phyloP scores from a whole-genome alignment of 768 basidiomycete species.

The Asterophora lycoperdoides region DNA sequence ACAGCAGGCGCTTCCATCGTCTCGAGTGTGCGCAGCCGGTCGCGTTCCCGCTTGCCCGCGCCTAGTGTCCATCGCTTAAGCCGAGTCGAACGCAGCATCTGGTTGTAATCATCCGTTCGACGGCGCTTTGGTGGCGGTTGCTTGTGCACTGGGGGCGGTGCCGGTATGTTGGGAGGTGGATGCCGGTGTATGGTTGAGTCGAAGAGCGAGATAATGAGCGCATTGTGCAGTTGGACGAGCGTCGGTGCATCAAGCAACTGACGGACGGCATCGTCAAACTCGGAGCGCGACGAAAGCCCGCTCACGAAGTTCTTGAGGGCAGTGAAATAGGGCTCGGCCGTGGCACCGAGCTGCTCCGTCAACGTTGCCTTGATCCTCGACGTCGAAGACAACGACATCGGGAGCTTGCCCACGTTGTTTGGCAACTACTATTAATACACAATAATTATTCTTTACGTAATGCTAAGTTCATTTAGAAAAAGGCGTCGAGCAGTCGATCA shows the following conservation, averaged over 20 bases:
- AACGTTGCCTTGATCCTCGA: slow-evolving; percentile 70
- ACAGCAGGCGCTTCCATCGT: slow-evolving; percentile 37
- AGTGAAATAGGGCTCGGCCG: slow-evolving; percentile 57
- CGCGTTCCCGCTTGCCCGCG: slow-evolving; percentile 70
- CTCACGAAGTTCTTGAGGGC: slow-evolving; percentile 64
- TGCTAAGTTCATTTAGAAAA: slow-evolving; percentile 14
- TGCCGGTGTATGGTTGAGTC: slow-evolving; percentile 54
- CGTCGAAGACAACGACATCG: slow-evolving; percentile 75
- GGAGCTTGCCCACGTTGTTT: slow-evolving; percentile 9
- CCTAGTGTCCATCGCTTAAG: slow-evolving; percentile 75
- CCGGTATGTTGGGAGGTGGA: slow-evolving; percentile 14
- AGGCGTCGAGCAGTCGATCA: slow-evolving; percentile 22
- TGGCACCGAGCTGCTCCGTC: slow-evolving; percentile 53
- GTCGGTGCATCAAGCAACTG: slow-evolving; percentile 56
- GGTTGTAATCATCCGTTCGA: slow-evolving; percentile 47
- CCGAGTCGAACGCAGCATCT: slow-evolving; percentile 55
- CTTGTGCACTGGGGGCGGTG: slow-evolving; percentile 41
- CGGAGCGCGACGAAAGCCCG: slow-evolving; percentile 63
- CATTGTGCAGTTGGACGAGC: slow-evolving; percentile 78
- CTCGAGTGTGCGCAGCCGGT: slow-evolving; percentile 55
- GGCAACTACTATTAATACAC: slow-evolving; percentile 1
- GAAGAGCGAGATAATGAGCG: slow-evolving; percentile 78
- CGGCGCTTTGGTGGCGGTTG: slow-evolving; percentile 68
- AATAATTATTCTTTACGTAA: slow-evolving; percentile 2
- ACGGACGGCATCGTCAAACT: slow-evolving; percentile 71